Evolutionary conservation across 2,329 filamentous ascomycete species (phyloP).

Genomic region (Paecilomyces fulvus): DNA sequence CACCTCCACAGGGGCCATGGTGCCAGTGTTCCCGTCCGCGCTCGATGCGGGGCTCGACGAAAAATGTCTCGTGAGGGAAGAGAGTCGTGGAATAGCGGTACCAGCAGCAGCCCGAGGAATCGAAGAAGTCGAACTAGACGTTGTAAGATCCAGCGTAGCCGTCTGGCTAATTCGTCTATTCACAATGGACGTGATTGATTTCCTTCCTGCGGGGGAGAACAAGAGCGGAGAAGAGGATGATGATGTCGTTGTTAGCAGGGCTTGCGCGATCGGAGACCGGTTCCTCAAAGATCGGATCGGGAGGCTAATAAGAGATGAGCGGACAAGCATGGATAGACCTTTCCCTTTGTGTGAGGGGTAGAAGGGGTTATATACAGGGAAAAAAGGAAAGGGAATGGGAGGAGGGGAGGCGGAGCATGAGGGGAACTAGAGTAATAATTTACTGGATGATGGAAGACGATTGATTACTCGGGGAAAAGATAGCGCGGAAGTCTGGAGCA

Average conservation of each 20-base stretch:
- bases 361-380: not conserved
- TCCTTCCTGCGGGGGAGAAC: not conserved
- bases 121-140: not conserved
- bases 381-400: not conserved
- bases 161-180: not conserved
- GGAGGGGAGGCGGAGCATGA: not conserved
- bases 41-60: conserved; percentile 11
- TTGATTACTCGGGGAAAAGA: not conserved
- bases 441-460: not conserved
- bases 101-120: conserved; percentile 2
- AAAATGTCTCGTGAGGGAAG: conserved; percentile 34
- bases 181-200: not conserved
- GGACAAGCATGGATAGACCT: conserved; percentile 4
- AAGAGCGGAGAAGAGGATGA: not conserved
- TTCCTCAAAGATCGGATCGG: conserved; percentile 3
- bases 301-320: conserved; percentile 2
- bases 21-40: conserved; percentile 16
- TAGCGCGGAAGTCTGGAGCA: not conserved
- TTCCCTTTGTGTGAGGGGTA: not conserved
- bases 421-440: not conserved
- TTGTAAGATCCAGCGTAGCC: conserved; percentile 2
- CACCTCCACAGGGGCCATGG: conserved; percentile 39
- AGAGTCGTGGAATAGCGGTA: conserved; percentile 22
- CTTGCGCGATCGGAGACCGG: not conserved
- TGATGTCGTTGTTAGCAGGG: not conserved